phyloP scores from a whole-genome alignment of 768 basidiomycete genomes.

The Baorangia bicolor region DNA sequence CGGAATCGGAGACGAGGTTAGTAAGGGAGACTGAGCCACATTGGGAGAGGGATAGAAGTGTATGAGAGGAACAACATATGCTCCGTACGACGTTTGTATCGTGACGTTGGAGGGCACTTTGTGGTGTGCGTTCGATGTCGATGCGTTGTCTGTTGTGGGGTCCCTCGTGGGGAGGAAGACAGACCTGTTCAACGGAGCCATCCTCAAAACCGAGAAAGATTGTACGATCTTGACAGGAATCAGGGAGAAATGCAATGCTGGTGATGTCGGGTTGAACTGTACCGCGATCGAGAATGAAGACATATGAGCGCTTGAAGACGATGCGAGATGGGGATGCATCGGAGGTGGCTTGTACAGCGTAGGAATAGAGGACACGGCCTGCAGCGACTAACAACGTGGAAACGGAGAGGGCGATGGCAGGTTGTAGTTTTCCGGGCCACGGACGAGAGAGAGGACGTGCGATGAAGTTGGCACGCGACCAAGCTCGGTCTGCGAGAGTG shows the following conservation, averaged over 20 bases:
- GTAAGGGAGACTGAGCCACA: conserved; percentile 48
- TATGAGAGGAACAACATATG: conserved; percentile 45
- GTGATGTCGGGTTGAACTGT: conserved; percentile 49
- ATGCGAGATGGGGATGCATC: conserved; percentile 43
- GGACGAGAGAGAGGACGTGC: conserved; percentile 62
- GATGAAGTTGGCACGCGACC: conserved; percentile 51
- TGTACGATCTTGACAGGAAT: conserved; percentile 42
- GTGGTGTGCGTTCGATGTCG: conserved; percentile 22
- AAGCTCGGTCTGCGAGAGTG: conserved; percentile 50
- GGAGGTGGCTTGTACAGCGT: conserved; percentile 41
- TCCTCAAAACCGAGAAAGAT: conserved; percentile 60
- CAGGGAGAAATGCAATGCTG: conserved; percentile 47
- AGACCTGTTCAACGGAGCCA: conserved; percentile 53
- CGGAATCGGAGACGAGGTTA: conserved; percentile 23
- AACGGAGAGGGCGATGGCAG: conserved; percentile 52
- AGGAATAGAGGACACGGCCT: conserved; percentile 56
- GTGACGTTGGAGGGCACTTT: conserved; percentile 34
- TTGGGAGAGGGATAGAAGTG: conserved; percentile 58
- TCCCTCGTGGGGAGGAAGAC: conserved; percentile 26
- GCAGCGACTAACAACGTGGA: conserved; percentile 62
- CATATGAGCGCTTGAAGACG: conserved; percentile 44
- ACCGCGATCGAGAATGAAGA: conserved; percentile 36
- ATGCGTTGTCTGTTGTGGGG: conserved; percentile 9
- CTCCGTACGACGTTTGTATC: conserved; percentile 54
- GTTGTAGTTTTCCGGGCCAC: conserved; percentile 58